Evolutionary conservation across 2,329 filamentous ascomycete genomes (phyloP).

Genomic region (Arthrobotrys musiformis): DNA sequence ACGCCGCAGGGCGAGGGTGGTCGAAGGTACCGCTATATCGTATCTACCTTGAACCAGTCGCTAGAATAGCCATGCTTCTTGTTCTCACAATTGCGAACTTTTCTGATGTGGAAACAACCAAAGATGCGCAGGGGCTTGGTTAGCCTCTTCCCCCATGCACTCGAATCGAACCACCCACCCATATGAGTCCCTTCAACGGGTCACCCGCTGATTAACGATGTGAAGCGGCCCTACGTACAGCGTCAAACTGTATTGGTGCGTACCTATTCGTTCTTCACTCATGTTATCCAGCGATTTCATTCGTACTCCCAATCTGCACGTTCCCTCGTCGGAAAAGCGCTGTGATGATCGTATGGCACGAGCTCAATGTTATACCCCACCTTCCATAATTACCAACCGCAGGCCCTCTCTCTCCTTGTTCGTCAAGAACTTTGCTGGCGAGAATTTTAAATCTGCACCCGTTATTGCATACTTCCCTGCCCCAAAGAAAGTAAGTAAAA

Average conservation of each 20-base stretch:
- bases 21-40: conserved; percentile 17
- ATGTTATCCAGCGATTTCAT: background rate
- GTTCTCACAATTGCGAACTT: conserved; percentile 16
- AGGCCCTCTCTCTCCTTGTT: background rate
- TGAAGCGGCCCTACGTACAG: background rate
- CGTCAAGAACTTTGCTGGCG: background rate
- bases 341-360: background rate
- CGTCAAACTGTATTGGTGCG: background rate
- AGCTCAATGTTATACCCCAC: background rate
- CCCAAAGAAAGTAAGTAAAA: background rate
- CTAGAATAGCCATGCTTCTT: conserved; percentile 10
- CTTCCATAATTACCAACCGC: background rate
- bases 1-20: conserved; percentile 16
- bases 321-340: background rate
- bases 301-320: background rate
- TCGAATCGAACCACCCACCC: conserved; percentile 5
- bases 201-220: background rate
- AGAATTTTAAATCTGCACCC: conserved; percentile 11
- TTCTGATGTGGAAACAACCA: background rate
- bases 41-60: conserved; percentile 8
- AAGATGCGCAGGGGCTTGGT: conserved; percentile 10
- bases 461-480: background rate
- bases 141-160: conserved; percentile 11
- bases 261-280: background rate
- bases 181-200: background rate